Evolutionary conservation across 2,329 filamentous ascomycete genomes (phyloP).

Genomic region (Xylariaceae sp.): DNA sequence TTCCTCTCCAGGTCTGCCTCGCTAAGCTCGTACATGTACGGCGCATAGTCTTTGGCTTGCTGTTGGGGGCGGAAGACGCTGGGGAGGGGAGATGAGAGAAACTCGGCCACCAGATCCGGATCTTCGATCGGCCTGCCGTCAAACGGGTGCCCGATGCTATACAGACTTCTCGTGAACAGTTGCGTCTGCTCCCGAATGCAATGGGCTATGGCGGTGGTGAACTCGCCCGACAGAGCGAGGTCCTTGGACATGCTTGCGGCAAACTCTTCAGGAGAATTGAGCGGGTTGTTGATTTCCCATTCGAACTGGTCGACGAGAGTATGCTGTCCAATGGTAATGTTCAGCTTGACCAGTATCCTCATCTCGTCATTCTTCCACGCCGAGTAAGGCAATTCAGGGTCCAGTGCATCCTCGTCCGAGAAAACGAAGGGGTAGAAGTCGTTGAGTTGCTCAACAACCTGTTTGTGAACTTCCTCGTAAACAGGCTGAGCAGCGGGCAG

Average conservation of each 20-base stretch:
- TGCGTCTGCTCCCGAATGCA: constrained; percentile 95
- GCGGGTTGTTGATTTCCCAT: constrained; percentile 95
- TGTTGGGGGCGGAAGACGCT: constrained; percentile 85
- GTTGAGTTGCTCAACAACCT: constrained; percentile 82
- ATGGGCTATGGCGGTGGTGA: constrained; percentile 94
- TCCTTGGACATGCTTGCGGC: constrained; percentile 84
- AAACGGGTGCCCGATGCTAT: constrained; percentile 89
- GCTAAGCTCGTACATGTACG: constrained; percentile 89
- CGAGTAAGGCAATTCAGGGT: constrained; percentile 82
- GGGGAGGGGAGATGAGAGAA: constrained; percentile 77
- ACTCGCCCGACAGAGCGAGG: constrained; percentile 87
- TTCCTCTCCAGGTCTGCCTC: constrained; percentile 86
- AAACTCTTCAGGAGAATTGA: constrained; percentile 93
- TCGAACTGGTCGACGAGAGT: constrained; percentile 96
- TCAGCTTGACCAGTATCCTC: constrained; percentile 90
- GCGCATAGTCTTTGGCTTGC: constrained; percentile 88
- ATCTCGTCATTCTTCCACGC: constrained; percentile 99
- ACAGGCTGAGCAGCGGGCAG: constrained; percentile 62
- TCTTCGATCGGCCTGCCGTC: constrained; percentile 92
- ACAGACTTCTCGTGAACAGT: constrained; percentile 87
- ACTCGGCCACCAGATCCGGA: constrained; percentile 76
- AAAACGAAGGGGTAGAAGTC: constrained; percentile 93
- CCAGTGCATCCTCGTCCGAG: constrained; percentile 82
- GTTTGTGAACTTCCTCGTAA: constrained; percentile 54
- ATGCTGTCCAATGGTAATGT: constrained; percentile 93